Evolutionary conservation across 2,329 filamentous ascomycete genomes (phyloP), one percentile per base, ranked within the genome.

Genomic region (Phialophora expanda): DNA sequence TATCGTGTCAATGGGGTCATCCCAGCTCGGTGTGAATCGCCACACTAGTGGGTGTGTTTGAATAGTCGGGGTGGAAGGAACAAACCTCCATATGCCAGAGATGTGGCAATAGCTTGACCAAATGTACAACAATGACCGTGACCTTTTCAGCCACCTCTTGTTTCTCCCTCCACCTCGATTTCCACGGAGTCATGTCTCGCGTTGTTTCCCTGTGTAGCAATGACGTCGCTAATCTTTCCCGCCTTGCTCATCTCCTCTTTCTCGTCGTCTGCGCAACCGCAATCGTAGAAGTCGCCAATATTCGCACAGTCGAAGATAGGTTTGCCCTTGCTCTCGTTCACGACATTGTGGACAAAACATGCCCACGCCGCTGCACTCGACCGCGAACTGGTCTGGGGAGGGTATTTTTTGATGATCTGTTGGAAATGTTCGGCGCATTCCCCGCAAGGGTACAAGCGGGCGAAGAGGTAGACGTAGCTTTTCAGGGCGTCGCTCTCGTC

Each of bases 221-320:
- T 61, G 22, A 51, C 50, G 30, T 65, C 67, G 46, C 63, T 70
- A 32, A 69, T 66, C 6, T 57, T 65, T 34, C 66, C 71, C 9
- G 68, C 67, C 8, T 66, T 60, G 17, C 64, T 44, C 44, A 69
- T 70, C 9, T 57, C 73, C 20, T 73, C 76, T 41, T 79, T 77
- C 56, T 83, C 82, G 61, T 87, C 85, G 30, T 86, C 85, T 26
- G 81, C 84, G 74, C 87, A 89, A 34, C 87, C 87, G 72, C 87
- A 89, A 73, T 89, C 86, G 74, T 89, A 89, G 69, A 87, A 88
- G 65, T 88, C 86, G 2, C 86, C 87, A 64, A 89, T 86, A 44
- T 88, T 85, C 50, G 82, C 82, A 75, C 87, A 89, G 74, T 89
- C 86, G 73, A 89, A 89, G 24, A 85, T 75, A 4, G 83, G 81